Evolutionary conservation across 805 yeast genomes (phyloP).

Genomic region (Suhomyces emberorum): DNA sequence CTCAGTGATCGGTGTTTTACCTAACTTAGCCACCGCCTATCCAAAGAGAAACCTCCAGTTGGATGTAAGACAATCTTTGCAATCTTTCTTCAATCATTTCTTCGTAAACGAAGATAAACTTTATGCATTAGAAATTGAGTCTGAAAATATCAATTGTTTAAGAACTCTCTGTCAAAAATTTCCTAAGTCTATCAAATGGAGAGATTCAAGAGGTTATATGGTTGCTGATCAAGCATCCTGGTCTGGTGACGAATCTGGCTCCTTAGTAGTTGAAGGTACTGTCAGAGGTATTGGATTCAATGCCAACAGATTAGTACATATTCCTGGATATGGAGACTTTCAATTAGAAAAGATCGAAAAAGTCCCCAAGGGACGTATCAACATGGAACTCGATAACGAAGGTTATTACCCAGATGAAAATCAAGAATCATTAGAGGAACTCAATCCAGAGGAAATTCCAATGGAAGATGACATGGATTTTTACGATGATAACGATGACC

Average conservation of each 20-base stretch:
- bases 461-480: conserved; percentile 37
- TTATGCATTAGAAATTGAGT: conserved; percentile 59
- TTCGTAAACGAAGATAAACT: conserved; percentile 72
- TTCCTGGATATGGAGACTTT: conserved; percentile 90
- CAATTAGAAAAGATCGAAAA: conserved; percentile 67
- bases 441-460: conserved; percentile 52
- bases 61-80: conserved; percentile 49
- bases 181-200: conserved; percentile 86
- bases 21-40: conserved; percentile 64
- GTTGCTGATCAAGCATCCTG: conserved; percentile 64
- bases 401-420: conserved; percentile 30
- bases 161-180: conserved; percentile 79
- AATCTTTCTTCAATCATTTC: conserved; percentile 40
- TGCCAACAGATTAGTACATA: conserved; percentile 72
- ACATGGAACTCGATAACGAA: conserved; percentile 20
- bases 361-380: conserved; percentile 21
- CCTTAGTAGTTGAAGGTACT: conserved; percentile 69
- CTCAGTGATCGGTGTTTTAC: conserved; percentile 71
- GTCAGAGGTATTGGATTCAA: conserved; percentile 85
- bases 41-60: conserved; percentile 74
- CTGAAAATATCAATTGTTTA: conserved; percentile 71
- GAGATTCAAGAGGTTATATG: conserved; percentile 87
- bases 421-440: conserved; percentile 59
- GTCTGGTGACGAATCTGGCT: conserved; percentile 26
- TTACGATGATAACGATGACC: conserved; percentile 18